Percentiles rank a stretch among this genome's conserved stretches.
Evolutionary conservation across 75 land plant species (phyloP).

Genomic region (Larix kaempferi): DNA sequence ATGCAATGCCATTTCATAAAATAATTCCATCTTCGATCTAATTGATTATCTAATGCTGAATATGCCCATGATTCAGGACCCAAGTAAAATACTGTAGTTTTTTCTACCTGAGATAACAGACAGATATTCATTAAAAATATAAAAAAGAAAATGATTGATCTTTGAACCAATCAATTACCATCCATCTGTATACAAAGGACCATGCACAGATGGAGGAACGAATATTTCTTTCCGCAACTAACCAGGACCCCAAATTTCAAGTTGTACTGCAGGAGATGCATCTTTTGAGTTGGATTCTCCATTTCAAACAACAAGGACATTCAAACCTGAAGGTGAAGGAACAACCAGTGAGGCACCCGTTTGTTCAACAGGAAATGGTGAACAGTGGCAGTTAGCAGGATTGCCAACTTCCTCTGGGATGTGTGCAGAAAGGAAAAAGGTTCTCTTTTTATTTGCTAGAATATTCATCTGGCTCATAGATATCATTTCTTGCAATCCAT

Average conservation of each 20-base stretch:
- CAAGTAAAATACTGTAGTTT: neutral
- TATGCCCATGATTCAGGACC: neutral
- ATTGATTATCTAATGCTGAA: neutral
- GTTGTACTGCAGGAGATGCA: conserved; percentile 39
- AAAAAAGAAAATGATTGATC: too few relatives aligned
- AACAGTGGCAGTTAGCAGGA: conserved; percentile 59
- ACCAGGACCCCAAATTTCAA: conserved; percentile 83
- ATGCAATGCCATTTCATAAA: neutral
- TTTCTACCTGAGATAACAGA: neutral
- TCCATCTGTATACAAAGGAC: conserved; percentile 84
- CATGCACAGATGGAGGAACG: conserved; percentile 76
- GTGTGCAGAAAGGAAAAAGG: conserved; percentile 50
- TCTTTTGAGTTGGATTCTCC: conserved; percentile 46
- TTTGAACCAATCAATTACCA: conserved; percentile 53
- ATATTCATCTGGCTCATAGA: conserved; percentile 74
- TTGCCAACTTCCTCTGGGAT: conserved; percentile 34
- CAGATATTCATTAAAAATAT: neutral
- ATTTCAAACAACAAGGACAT: conserved; percentile 83
- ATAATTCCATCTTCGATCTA: neutral
- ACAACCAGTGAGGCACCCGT: conserved; percentile 68
- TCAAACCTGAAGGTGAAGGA: conserved; percentile 92
- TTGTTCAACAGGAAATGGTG: conserved; percentile 90
- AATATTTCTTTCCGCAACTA: conserved; percentile 70
- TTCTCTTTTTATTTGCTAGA: conserved; percentile 76
- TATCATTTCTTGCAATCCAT: conserved; percentile 65